These are phyloP conservation scores for Cicer judaicum DNA, from an alignment of 306 rosid species.

Conservation along the genomic window DNA sequence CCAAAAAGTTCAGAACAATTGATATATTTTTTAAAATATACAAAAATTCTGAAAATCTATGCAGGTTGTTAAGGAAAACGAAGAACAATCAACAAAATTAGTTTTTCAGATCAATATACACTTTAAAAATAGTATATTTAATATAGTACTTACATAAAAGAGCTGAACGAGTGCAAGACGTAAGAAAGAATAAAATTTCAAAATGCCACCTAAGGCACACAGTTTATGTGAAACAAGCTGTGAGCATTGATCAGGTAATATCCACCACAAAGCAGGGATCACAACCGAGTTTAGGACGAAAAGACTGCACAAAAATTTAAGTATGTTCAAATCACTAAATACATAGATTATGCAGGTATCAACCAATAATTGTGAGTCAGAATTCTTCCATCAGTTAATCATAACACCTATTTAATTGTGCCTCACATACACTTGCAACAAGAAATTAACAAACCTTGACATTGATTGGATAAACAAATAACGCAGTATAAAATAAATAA, in stretches of 20 bases:
- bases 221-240: conserved; percentile 54
- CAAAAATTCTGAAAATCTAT: conserved; percentile 20
- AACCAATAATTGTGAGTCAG: conserved; percentile 14
- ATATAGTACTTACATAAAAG: conserved; percentile 73
- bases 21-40: conserved; percentile 13
- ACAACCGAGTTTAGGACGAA: conserved; percentile 69
- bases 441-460: no score
- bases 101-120: neutral
- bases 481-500: no score
- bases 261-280: conserved; percentile 75
- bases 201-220: conserved; percentile 55
- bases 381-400: conserved; percentile 8
- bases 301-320: conserved; percentile 62
- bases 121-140: neutral
- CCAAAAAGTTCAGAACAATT: conserved; percentile 11
- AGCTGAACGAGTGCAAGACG: conserved; percentile 69
- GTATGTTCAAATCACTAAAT: conserved; percentile 39
- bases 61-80: conserved; percentile 13
- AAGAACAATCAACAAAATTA: conserved; percentile 4
- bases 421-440: no score
- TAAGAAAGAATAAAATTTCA: conserved; percentile 70
- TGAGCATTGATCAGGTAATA: conserved; percentile 73
- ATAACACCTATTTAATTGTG: no score
- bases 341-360: neutral
- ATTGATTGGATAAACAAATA: no score